These are phyloP conservation scores for Talaromyces verruculosus DNA, from an alignment of 2,329 filamentous ascomycete genomes.

Conservation along the genomic window DNA sequence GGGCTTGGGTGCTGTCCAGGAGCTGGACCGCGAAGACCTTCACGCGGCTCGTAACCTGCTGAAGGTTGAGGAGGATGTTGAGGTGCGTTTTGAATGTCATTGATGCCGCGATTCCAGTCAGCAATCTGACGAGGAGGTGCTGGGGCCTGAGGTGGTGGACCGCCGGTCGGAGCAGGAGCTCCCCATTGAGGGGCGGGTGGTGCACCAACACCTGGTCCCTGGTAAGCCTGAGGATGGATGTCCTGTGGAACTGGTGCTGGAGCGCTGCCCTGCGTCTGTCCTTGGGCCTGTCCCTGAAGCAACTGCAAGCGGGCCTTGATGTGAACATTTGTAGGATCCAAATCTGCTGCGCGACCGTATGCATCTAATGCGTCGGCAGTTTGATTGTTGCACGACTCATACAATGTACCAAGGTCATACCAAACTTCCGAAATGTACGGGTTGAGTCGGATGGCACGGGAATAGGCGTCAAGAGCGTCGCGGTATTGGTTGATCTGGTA, in stretches of 20 bases:
- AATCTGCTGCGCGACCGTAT: constrained; percentile 88
- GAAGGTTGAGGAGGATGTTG: constrained; percentile 57
- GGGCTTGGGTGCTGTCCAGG: constrained; percentile 74
- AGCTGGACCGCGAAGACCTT: constrained; percentile 70
- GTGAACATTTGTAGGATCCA: constrained; percentile 89
- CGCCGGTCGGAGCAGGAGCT: constrained; percentile 60
- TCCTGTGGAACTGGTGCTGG: constrained; percentile 80
- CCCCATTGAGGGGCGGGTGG: constrained; percentile 89
- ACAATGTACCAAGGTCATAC: constrained; percentile 96
- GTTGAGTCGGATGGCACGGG: constrained; percentile 90
- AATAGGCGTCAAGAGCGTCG: constrained; percentile 96
- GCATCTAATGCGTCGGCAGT: constrained; percentile 94
- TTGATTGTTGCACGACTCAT: constrained; percentile 99
- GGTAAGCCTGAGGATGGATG: constrained; percentile 92
- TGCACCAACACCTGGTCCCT: constrained; percentile 75
- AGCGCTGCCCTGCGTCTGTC: constrained; percentile 66
- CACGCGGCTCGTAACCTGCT: constrained; percentile 79
- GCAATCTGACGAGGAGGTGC: constrained; percentile 63
- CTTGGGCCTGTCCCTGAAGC: constrained; percentile 73
- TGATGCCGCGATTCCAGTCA: constrained; percentile 67
- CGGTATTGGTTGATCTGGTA: constrained; percentile 99
- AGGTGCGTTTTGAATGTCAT: constrained; percentile 68
- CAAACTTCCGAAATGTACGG: constrained; percentile 98
- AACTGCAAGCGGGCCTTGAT: constrained; percentile 94
- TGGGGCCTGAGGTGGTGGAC: constrained; percentile 56